These are phyloP conservation scores for Cladosporium oxysporum DNA, from an alignment of 2,329 filamentous ascomycete genomes.

Conservation along the genomic window DNA sequence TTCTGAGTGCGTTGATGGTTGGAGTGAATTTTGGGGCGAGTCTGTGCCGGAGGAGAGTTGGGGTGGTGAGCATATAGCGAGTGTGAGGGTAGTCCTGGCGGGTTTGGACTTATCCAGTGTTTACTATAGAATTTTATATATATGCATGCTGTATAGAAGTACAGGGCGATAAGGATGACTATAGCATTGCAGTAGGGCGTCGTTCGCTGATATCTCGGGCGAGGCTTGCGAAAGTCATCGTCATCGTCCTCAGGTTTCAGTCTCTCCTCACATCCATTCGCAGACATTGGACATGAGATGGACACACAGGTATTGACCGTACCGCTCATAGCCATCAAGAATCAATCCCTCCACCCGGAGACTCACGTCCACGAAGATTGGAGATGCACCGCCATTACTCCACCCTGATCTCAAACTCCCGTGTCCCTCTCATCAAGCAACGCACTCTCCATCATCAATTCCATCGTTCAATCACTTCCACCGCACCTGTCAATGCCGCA, in stretches of 20 bases:
- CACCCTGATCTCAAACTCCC: not conserved
- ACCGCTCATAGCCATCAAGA: not conserved
- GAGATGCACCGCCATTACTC: not conserved
- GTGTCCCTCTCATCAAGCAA: not conserved
- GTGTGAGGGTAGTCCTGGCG: not conserved
- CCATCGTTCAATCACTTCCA: not conserved
- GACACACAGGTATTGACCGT: too few relatives aligned
- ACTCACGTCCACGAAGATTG: not conserved
- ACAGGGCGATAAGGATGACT: not conserved
- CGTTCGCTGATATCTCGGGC: slow-evolving; percentile 9
- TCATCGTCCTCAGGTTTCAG: not conserved
- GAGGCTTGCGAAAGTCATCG: slow-evolving; percentile 1
- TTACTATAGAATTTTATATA: not conserved
- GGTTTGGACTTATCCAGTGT: not conserved
- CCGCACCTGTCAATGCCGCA: not conserved
- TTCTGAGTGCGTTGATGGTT: not conserved
- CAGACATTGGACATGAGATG: too few relatives aligned
- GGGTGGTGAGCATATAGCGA: slow-evolving; percentile 3
- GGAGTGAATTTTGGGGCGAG: not conserved
- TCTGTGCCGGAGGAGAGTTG: not conserved
- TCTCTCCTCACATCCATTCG: not conserved
- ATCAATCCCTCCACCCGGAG: too few relatives aligned
- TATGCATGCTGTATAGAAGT: not conserved
- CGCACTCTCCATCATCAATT: not conserved
- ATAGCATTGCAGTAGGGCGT: slow-evolving; percentile 5